These are phyloP conservation scores for Phialophora tarda DNA, from an alignment of 2,329 filamentous ascomycete genomes.

Conservation along the genomic window DNA sequence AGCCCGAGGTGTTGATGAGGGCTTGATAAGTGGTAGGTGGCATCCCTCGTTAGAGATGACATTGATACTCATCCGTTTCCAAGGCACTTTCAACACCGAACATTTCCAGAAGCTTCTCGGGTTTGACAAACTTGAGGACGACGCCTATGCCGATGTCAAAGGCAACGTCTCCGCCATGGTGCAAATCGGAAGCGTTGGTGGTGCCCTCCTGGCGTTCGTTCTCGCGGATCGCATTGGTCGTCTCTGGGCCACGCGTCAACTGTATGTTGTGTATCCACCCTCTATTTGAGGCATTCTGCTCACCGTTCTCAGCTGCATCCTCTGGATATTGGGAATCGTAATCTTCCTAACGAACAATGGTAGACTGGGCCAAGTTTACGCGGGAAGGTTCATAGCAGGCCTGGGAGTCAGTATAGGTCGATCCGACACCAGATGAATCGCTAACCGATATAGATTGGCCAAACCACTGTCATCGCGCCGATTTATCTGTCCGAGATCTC, in stretches of 20 bases:
- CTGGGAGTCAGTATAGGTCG: constrained; percentile 41
- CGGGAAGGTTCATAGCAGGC: constrained; percentile 53
- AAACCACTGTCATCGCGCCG: constrained; percentile 58
- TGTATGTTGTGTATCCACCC: neutral
- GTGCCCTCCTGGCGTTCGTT: constrained; percentile 44
- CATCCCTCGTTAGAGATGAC: neutral
- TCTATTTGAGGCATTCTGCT: constrained; percentile 38
- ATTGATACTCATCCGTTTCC: neutral
- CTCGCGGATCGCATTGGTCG: constrained; percentile 42
- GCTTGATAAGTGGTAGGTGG: constrained; percentile 35
- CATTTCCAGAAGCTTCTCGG: constrained; percentile 35
- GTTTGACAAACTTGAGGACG: constrained; percentile 34
- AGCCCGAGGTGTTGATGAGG: constrained; percentile 35
- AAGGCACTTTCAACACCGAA: constrained; percentile 42
- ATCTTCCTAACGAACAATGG: constrained; percentile 46
- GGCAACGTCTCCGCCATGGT: constrained; percentile 51
- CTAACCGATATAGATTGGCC: constrained; percentile 35
- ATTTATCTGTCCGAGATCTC: constrained; percentile 76
- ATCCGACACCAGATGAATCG: neutral
- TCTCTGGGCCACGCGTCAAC: constrained; percentile 38
- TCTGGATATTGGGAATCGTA: constrained; percentile 41
- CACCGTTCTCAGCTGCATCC: constrained; percentile 30
- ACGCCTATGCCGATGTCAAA: constrained; percentile 43
- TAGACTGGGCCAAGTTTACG: constrained; percentile 50
- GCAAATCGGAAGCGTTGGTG: constrained; percentile 48